Base-by-base conservation (phyloP, 352 stramenopile genomes). In the Globisporangium uncinulatum region DNA sequence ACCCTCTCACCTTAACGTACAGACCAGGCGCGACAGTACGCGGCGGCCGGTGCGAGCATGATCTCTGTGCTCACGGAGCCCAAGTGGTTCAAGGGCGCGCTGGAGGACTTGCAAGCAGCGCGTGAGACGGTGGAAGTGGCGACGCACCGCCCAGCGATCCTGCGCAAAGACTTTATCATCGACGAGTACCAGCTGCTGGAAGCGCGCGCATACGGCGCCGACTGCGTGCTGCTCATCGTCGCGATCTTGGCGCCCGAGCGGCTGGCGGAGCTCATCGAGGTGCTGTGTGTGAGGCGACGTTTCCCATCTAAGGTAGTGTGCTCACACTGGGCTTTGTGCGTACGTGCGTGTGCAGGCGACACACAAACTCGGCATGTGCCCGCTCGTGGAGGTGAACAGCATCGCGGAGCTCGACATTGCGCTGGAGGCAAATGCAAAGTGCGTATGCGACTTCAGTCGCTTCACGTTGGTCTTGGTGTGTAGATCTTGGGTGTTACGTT, bases 141-240 rank as follows among this genome's bases (percentile, higher is more conserved):
- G 53, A 58, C 37, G 13, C 51, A 62, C 17, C 85, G 85, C 13
- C 83, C 86, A 5, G 86, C 80, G 39, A 86, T 96, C 54, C 63
- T 96, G 51, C 81, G 86, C 50, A 96, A 94, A 61, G 97, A 99
- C 70, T 99, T 99, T 67, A 88, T 99, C 19, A 87, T 97, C 8
- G 86, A 97, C 61, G 81, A 85, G 62, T 99, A 99, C 67, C 92
- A 98, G 72, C 61, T 93, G 51, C 79, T 98, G 15, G 96, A 99
- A 72, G 97, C 96, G 20, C 80, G 91, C 1, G 96, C 96, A 6
- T 79, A 84, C 54, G 97, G 97, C 47, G 96, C 96, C 10, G 97
- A 99, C 76, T 98, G 95, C 45, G 87, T 99, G 55, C 76, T 99
- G 54, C 80, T 99, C 8, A 99, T 99, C 67, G 96, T 99, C 11